Base-by-base conservation (phyloP, 2,329 filamentous ascomycete genomes). In the Orbilia ellipsospora region DNA sequence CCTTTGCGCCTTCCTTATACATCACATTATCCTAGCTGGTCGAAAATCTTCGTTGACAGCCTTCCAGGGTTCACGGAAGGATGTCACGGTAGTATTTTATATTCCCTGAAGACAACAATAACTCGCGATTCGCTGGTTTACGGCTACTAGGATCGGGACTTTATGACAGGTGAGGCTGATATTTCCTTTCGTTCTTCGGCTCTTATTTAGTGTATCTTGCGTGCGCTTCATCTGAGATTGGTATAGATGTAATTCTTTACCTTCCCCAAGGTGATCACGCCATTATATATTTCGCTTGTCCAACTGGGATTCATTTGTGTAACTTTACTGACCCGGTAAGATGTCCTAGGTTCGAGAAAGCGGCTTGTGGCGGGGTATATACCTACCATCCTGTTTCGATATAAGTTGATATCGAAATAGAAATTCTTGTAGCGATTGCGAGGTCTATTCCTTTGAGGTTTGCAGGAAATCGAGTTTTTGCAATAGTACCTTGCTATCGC, bases 51-150 rank as follows among this genome's bases (percentile, higher is more conserved):
- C 5, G 31, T 36, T 10, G 31, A 36, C 5, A 10, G 31, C 31
- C 44, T 2, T 59, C 31, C 42, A 50, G 59, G 56, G 59, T 23
- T n/a, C 44, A 23, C 65, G 65, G 56, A 69, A 69, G 65, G 65
- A 69, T 69, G 65, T 55, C 12, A 69, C 65, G 28, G 65, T 69
- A 69, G 65, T 8, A 61, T 48, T 42, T 55, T 26, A 16, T 59
- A 51, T 59, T 59, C n/a, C 50, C 44, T 61, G 45, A 51, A 48
- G 16, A 42, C 28, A 42, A 50, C 16, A 8, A 55, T n/a, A 36
- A 36, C 31, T 36, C 6, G 10, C 20, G 15, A 28, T 44, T 28
- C 20, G 18, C 52, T 64, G 18, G 42, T 54, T 2, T 36, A 36
- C 5, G 31, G 10, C 31, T 36, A 36, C 31, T 6, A 36, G 51